Conservation (phyloP, 164 flowering plant species). For the Taxillus chinensis region DNA sequence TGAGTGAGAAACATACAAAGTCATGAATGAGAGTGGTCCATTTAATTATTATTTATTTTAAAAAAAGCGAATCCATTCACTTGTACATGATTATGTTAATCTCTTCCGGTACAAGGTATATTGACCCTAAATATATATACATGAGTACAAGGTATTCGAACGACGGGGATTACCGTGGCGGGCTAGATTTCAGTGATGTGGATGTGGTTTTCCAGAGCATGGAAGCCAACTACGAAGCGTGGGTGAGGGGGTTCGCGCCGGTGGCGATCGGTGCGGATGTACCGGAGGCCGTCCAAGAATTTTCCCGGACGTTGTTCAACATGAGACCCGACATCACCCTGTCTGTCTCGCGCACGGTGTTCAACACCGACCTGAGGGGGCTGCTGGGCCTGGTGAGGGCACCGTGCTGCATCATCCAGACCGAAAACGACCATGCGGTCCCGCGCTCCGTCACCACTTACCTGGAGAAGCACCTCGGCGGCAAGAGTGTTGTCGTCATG, state of each 20-base stretch:
- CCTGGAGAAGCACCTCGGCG: slow-evolving; percentile 63
- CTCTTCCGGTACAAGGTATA: too few species aligned
- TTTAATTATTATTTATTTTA: too few species aligned
- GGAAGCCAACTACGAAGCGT: slow-evolving; percentile 82
- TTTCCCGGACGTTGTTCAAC: slow-evolving; percentile 89
- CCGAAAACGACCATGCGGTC: slow-evolving; percentile 65
- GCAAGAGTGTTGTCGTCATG: slow-evolving; percentile 55
- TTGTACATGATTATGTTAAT: too few species aligned
- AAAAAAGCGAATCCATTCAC: too few species aligned
- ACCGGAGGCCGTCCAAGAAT: slow-evolving; percentile 82
- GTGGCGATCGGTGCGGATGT: slow-evolving; percentile 93
- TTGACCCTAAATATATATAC: too few species aligned
- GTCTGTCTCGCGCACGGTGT: slow-evolving; percentile 54
- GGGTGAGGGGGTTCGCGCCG: slow-evolving; percentile 91
- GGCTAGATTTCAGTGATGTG: slow-evolving; percentile 68
- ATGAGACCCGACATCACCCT: slow-evolving; percentile 92
- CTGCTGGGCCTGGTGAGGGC: slow-evolving; percentile 54
- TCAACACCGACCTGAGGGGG: slow-evolving; percentile 67
- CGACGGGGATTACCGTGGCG: slow-evolving; percentile 79
- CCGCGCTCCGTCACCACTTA: slow-evolving; percentile 68
- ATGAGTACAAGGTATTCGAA: slow-evolving; percentile 46
- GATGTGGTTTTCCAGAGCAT: slow-evolving; percentile 72
- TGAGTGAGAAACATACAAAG: too few species aligned
- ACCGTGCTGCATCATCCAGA: slow-evolving; percentile 85
- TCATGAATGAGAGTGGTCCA: too few species aligned